Conservation (phyloP, 225 moss, liverwort and hornwort genomes). For the Pseudoscleropodium purum region DNA sequence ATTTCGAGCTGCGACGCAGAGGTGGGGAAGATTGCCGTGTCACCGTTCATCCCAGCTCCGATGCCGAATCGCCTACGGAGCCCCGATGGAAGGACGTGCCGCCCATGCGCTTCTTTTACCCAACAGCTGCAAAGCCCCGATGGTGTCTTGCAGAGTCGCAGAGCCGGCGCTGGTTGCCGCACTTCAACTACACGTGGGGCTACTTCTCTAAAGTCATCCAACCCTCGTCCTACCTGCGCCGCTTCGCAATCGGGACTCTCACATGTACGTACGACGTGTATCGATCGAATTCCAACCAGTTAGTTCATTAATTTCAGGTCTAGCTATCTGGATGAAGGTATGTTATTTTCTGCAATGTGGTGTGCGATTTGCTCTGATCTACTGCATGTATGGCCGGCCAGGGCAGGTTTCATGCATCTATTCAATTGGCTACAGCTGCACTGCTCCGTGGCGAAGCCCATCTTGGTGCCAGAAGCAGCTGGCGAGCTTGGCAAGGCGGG, state of each 20-base stretch:
- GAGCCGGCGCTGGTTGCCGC: slow-evolving; percentile 27
- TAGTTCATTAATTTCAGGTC: not conserved
- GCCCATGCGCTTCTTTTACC: slow-evolving; percentile 31
- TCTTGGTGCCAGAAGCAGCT: not conserved
- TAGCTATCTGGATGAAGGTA: not conserved
- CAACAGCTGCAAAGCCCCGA: slow-evolving; percentile 12
- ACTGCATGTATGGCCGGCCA: not conserved
- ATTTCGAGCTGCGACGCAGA: slow-evolving; percentile 18
- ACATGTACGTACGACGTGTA: not conserved
- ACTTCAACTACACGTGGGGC: slow-evolving; percentile 31
- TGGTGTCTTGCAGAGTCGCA: slow-evolving; percentile 5
- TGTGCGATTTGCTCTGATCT: not conserved
- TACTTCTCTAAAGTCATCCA: slow-evolving; percentile 24
- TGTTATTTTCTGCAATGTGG: not conserved
- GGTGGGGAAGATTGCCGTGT: not conserved
- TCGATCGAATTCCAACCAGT: not conserved
- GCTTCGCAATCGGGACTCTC: slow-evolving; percentile 15
- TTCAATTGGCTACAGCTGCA: slow-evolving; percentile 19
- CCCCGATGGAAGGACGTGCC: not conserved
- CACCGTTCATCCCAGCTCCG: not conserved
- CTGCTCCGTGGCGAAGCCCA: slow-evolving; percentile 25
- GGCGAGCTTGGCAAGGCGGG: not conserved
- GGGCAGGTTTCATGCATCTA: slow-evolving; percentile 19
- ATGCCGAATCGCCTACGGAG: not conserved
- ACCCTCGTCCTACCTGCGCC: slow-evolving; percentile 17